These are phyloP conservation scores for Phaseolus coccineus DNA, from an alignment of 331 rosid species.

Conservation along the genomic window DNA sequence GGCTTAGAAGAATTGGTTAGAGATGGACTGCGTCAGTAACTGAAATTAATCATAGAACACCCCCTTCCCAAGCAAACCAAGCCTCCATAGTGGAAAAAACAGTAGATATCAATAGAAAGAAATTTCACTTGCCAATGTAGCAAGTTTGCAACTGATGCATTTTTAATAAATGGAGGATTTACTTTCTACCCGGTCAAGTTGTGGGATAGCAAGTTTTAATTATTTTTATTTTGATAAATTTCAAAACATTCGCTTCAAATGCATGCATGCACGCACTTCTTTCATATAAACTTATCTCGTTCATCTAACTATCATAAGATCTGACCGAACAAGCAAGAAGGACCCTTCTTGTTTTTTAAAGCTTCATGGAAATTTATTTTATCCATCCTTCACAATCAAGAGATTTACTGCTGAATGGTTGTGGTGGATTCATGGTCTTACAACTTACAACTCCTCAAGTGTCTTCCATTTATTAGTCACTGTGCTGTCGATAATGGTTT, in stretches of 20 bases:
- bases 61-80: conserved; percentile 4
- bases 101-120: conserved; percentile 39
- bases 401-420: not conserved
- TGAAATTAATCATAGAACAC: not conserved
- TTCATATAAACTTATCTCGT: not conserved
- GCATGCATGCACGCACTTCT: conserved; percentile 39
- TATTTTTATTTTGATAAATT: conserved; percentile 26
- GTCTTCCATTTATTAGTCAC: not conserved
- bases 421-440: not conserved
- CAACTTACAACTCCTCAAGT: not conserved
- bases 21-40: conserved; percentile 51
- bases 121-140: conserved; percentile 45
- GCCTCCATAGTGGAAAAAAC: not conserved
- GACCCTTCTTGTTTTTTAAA: too few relatives aligned
- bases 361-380: not conserved
- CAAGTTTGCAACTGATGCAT: conserved; percentile 50
- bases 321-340: not conserved
- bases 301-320: not conserved
- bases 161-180: conserved; percentile 56
- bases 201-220: conserved; percentile 38
- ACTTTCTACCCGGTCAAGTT: conserved; percentile 33
- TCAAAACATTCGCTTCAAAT: conserved; percentile 19
- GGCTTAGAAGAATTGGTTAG: conserved; percentile 83
- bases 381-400: not conserved
- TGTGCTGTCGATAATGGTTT: too few relatives aligned